Evolutionary conservation across 2,329 filamentous ascomycete species (phyloP).

Genomic region (Hypoxylon sp.): DNA sequence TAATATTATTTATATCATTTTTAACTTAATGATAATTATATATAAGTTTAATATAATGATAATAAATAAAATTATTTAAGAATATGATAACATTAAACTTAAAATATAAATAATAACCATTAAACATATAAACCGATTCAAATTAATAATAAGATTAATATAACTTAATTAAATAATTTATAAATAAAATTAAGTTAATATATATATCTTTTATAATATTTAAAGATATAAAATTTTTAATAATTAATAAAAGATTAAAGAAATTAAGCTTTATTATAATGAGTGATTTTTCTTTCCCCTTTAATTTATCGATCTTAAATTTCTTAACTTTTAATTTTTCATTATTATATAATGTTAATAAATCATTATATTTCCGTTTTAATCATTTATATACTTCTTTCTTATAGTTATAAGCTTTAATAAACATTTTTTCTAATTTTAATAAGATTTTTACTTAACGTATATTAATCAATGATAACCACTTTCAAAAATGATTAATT

Average conservation of each 20-base stretch:
- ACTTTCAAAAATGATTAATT: neutral
- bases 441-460: neutral
- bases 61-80: neutral
- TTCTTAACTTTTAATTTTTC: neutral
- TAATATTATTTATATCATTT: neutral
- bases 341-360: neutral
- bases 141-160: neutral
- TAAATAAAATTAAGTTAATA: neutral
- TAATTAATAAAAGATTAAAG: too few species aligned
- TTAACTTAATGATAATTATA: neutral
- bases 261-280: neutral
- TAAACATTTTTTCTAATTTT: neutral
- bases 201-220: conserved; percentile 1
- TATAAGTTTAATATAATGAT: neutral
- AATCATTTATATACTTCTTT: neutral
- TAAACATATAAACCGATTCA: neutral
- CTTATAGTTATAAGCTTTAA: neutral
- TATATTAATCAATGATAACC: neutral
- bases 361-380: neutral
- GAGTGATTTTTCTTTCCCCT: neutral
- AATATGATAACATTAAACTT: neutral
- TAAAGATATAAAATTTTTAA: neutral
- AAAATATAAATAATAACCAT: neutral
- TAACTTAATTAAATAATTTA: conserved; percentile 4
- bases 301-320: neutral